Conservation (phyloP, 495 filamentous ascomycete species). For the Penicillium goetzii region DNA sequence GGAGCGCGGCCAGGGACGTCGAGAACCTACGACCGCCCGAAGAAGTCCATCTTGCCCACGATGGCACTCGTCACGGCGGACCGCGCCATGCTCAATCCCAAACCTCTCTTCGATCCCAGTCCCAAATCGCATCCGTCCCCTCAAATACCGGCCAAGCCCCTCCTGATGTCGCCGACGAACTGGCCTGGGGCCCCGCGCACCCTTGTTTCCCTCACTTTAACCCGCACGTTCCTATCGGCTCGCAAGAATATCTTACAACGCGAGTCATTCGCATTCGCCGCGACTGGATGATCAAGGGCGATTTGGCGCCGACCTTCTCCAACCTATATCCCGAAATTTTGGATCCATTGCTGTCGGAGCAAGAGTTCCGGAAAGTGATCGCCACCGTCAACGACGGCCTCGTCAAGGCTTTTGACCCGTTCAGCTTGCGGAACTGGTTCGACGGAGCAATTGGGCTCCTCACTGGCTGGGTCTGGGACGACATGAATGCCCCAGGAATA, state of each 20-base stretch:
- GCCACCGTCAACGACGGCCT: conserved; percentile 75
- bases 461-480: conserved; percentile 94
- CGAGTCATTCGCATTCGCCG: conserved; percentile 87
- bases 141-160: conserved; percentile 51
- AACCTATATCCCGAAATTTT: conserved; percentile 96
- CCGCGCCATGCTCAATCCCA: conserved; percentile 46
- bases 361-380: conserved; percentile 80
- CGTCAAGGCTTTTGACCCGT: conserved; percentile 74
- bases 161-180: conserved; percentile 50
- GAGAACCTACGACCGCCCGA: conserved; percentile 40
- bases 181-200: conserved; percentile 82
- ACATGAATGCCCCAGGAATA: conserved; percentile 71
- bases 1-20: conserved; percentile 35
- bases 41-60: conserved; percentile 36
- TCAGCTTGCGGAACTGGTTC: conserved; percentile 67
- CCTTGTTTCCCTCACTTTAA: conserved; percentile 94
- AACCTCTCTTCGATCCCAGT: conserved; percentile 47
- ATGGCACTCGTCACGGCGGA: conserved; percentile 30
- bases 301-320: conserved; percentile 90
- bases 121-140: conserved; percentile 45
- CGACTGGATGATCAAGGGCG: conserved; percentile 88
- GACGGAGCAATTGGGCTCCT: conserved; percentile 75
- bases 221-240: conserved; percentile 80
- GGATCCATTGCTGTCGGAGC: conserved; percentile 77
- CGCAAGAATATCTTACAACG: conserved; percentile 72